Evolutionary conservation across 305 asterid genomes (phyloP).

Genomic region (Ruellia speciosa): DNA sequence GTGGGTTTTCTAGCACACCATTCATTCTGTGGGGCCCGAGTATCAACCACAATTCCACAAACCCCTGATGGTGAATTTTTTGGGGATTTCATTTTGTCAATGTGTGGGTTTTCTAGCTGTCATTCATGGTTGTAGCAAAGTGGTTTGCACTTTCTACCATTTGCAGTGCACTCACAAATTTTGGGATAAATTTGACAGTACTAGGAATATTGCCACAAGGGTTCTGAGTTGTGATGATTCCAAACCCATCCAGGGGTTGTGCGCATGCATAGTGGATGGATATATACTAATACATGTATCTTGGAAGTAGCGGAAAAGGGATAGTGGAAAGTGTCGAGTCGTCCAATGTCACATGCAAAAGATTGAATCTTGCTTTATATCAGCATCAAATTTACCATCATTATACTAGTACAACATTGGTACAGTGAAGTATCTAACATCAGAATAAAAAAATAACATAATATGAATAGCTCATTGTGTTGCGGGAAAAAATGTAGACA

Average conservation of each 20-base stretch:
- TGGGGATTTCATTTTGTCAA: not conserved
- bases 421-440: no score
- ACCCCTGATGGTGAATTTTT: slow-evolving; percentile 9
- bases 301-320: no score
- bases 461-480: no score
- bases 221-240: not conserved
- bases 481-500: no score
- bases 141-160: not conserved
- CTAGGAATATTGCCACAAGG: not conserved
- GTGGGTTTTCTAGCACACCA: not conserved
- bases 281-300: no score
- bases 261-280: not conserved
- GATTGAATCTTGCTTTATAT: no score
- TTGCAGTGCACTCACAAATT: not conserved
- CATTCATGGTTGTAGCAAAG: not conserved
- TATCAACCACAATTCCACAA: not conserved
- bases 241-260: not conserved
- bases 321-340: no score
- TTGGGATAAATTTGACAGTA: not conserved
- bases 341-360: no score
- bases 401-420: no score
- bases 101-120: not conserved
- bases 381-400: no score
- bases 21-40: not conserved
- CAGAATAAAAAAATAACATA: no score